Evolutionary conservation across 805 yeast genomes (phyloP), one percentile per base, ranked within the genome.

Genomic region (Hanseniaspora occidentalis): DNA sequence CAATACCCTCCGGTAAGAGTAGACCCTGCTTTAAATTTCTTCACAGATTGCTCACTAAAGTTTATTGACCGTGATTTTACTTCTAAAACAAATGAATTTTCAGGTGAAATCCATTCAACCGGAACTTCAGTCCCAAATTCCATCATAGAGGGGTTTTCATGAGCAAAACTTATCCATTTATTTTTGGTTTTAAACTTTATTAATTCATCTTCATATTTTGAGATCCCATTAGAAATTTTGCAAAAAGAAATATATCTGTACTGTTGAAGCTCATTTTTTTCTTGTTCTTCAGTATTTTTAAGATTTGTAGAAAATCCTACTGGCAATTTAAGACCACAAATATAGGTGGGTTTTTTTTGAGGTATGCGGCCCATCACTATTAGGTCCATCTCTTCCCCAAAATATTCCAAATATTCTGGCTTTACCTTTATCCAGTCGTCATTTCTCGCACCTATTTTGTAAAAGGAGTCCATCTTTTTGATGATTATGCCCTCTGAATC

Each of bases 401-500:
- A 81, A 43, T 80, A 84, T 41, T 77, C 80, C 40, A 86, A 63
- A 53, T 86, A 88, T 49, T 88, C 96, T 0, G 97, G 97, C 56
- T 89, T 89, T 2, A 89, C 72, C 52, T 89, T 89, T 13, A 85
- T 64, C 95, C 96, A 89, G n/a, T 68, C 60, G 14, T 70, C 71
- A 34, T 69, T 67, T 38, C 85, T 62, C 25, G 69, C 70, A n/a
- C 75, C 84, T 13, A 82, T 67, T 2, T 60, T 54, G 54, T 89
- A 89, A 13, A 55, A 60, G 2, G 81, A 67, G 10, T 62, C 56
- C 1, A 76, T 71, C 46, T 76, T 70, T 53, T 89, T 89, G 31
- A 89, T 58, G 41, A 89, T 73, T 7, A 89, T 62, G 0, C 98
- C 98, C 57, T 89, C 98, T 17, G 84, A 71, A 38, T 80, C 70